phyloP scores from a whole-genome alignment of 2,329 filamentous ascomycete species.

The Blastomyces percursus region DNA sequence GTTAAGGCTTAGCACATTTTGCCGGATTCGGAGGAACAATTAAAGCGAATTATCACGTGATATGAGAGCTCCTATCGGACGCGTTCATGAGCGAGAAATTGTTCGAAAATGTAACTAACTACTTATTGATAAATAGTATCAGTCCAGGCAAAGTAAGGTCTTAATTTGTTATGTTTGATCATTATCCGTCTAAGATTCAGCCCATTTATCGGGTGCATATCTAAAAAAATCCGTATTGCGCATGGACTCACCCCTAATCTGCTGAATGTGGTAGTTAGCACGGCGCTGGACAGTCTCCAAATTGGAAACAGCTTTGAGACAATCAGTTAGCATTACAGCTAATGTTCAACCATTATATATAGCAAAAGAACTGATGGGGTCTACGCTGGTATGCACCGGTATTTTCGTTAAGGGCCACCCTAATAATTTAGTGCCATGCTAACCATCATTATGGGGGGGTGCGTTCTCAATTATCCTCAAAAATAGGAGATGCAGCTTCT shows the following conservation, averaged over 20 bases:
- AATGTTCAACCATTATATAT: neutral
- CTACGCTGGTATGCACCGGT: too few relatives aligned
- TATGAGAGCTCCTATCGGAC: neutral
- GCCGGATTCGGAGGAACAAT: constrained; percentile 3
- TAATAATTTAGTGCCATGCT: too few relatives aligned
- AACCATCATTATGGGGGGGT: too few relatives aligned
- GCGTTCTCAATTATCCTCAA: too few relatives aligned
- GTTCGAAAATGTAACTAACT: neutral
- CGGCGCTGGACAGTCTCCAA: neutral
- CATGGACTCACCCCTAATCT: too few relatives aligned
- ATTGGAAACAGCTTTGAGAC: neutral
- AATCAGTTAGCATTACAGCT: neutral
- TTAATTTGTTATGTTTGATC: neutral
- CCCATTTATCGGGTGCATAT: neutral
- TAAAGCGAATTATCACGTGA: neutral
- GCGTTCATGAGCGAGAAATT: neutral
- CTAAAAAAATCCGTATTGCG: neutral
- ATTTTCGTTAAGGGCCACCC: too few relatives aligned
- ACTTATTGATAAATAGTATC: neutral
- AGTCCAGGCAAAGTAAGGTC: neutral
- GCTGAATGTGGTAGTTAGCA: neutral
- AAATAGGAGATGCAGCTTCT: too few relatives aligned
- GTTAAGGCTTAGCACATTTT: constrained; percentile 25
- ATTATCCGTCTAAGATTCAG: neutral
- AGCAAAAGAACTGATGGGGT: neutral